These are phyloP conservation scores for Lotmaria passim DNA, from an alignment of 208 protist genomes.

Conservation along the genomic window DNA sequence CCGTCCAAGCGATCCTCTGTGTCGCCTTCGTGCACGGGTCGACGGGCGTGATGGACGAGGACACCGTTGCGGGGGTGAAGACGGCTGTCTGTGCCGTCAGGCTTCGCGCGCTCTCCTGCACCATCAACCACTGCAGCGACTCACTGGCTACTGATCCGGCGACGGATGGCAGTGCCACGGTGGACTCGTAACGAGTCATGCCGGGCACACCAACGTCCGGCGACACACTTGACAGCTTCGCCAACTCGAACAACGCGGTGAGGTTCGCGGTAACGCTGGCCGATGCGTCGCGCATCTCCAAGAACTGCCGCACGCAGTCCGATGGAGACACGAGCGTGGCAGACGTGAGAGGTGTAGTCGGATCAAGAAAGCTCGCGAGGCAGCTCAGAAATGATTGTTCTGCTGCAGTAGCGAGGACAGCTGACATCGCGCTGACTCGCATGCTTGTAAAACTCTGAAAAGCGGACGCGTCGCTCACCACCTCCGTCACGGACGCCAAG, in stretches of 20 bases:
- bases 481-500: neutral
- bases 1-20: neutral
- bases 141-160: neutral
- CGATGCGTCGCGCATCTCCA: slow-evolving; percentile 4
- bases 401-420: neutral
- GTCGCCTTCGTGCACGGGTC: neutral
- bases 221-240: neutral
- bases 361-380: slow-evolving; percentile 20
- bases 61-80: neutral
- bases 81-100: slow-evolving; percentile 12
- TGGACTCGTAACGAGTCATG: slow-evolving; percentile 29
- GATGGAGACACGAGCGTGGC: slow-evolving; percentile 12
- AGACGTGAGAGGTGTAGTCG: slow-evolving; percentile 21
- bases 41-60: neutral
- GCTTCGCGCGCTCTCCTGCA: slow-evolving; percentile 3
- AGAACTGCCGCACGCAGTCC: slow-evolving; percentile 20
- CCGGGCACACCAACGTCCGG: slow-evolving; percentile 9
- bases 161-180: neutral
- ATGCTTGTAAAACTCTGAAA: slow-evolving; percentile 9
- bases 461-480: slow-evolving; percentile 2
- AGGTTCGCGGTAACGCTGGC: neutral
- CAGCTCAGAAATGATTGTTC: slow-evolving; percentile 22
- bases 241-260: slow-evolving; percentile 16
- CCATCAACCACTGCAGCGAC: neutral
- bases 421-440: neutral